Percentiles rank a stretch among this genome's conserved stretches.
These are phyloP conservation scores for Endocarpon pusillum DNA, from an alignment of 495 filamentous ascomycete species.

Conservation along the genomic window DNA sequence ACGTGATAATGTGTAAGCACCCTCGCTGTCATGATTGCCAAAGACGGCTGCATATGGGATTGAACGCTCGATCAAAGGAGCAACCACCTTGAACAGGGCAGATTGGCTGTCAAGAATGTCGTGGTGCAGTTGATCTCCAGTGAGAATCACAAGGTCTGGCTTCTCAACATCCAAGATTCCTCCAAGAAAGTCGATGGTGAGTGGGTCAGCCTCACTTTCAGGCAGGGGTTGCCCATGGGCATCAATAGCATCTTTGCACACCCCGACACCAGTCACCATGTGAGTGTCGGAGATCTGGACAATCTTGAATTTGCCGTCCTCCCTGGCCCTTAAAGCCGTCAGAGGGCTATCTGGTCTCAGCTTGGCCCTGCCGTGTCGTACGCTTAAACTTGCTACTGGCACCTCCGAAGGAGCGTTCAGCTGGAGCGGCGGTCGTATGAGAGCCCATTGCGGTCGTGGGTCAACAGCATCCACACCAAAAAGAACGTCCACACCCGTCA, in stretches of 20 bases:
- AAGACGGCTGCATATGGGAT: constrained; percentile 90
- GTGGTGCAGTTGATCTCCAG: constrained; percentile 89
- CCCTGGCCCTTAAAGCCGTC: constrained; percentile 47
- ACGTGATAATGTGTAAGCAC: too few relatives aligned
- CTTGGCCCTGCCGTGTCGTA: constrained; percentile 66
- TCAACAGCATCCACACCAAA: constrained; percentile 92
- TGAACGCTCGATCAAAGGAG: constrained; percentile 67
- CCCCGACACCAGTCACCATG: constrained; percentile 70
- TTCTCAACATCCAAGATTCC: constrained; percentile 74
- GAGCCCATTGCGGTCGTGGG: constrained; percentile 63
- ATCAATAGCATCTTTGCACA: constrained; percentile 69
- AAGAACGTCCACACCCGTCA: constrained; percentile 78
- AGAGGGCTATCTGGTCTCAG: constrained; percentile 35
- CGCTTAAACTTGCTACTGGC: constrained; percentile 51
- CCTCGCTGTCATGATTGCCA: constrained; percentile 95
- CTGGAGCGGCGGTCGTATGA: constrained; percentile 50
- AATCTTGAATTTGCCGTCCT: constrained; percentile 92
- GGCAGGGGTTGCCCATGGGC: constrained; percentile 47
- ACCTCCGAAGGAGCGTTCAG: constrained; percentile 43
- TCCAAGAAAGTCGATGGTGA: constrained; percentile 77
- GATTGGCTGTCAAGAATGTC: constrained; percentile 81
- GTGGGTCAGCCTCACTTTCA: constrained; percentile 74
- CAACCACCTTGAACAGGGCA: constrained; percentile 85
- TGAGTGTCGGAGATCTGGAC: constrained; percentile 88
- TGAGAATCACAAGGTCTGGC: constrained; percentile 78